Conservation (phyloP, 768 basidiomycete genomes). For the Auricularia cornea region DNA sequence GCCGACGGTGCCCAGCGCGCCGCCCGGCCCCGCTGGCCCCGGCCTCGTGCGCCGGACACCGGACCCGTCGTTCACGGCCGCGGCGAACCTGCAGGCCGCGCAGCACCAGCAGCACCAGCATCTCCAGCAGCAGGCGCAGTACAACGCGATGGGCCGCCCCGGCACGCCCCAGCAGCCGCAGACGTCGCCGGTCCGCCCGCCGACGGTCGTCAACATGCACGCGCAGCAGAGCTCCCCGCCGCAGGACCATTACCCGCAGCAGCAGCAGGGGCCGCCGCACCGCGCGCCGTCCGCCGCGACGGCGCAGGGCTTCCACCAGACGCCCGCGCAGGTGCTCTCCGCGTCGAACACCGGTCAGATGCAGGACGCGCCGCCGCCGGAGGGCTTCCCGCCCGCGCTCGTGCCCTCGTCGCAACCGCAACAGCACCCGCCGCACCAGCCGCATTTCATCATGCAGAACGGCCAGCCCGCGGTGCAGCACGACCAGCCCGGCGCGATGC, state of each 20-base stretch:
- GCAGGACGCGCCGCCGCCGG: neutral
- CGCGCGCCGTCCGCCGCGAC: neutral
- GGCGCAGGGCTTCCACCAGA: neutral
- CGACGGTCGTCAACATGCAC: neutral
- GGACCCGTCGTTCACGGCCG: neutral
- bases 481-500: neutral
- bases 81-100: neutral
- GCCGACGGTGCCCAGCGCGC: no score
- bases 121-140: neutral
- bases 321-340: neutral
- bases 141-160: no score
- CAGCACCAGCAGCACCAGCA: neutral
- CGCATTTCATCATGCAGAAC: slow-evolving; percentile 4
- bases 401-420: slow-evolving; percentile 15
- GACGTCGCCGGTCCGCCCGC: neutral
- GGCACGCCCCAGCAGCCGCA: no score
- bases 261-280: neutral
- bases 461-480: neutral
- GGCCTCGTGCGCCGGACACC: neutral
- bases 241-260: neutral
- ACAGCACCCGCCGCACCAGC: slow-evolving; percentile 23
- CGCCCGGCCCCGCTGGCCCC: neutral
- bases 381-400: neutral
- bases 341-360: neutral
- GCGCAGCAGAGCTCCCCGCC: neutral